A percentile compares a stretch with the other conserved stretches of the same genome.
Evolutionary conservation across 2,329 filamentous ascomycete species (phyloP).

Genomic region (Elsinoe ampelina): DNA sequence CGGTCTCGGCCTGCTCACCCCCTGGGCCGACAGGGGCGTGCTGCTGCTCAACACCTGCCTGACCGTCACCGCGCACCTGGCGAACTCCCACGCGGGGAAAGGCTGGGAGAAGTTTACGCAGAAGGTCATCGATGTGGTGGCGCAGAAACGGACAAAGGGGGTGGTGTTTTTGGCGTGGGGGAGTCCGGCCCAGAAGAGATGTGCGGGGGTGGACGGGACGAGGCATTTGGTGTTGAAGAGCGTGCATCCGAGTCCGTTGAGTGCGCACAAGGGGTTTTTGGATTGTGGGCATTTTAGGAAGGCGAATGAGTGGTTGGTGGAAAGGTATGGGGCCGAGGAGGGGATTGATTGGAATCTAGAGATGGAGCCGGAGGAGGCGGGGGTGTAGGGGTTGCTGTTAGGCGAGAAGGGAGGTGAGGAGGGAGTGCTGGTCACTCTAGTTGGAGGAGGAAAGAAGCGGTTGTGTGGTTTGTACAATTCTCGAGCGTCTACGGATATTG

Average conservation of each 20-base stretch:
- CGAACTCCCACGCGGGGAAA: constrained; percentile 73
- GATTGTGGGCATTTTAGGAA: constrained; percentile 67
- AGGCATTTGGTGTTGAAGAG: constrained; percentile 76
- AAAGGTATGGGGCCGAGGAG: constrained; percentile 67
- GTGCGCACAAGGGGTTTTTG: constrained; percentile 65
- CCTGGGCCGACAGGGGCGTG: constrained; percentile 90
- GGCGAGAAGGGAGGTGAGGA: not conserved
- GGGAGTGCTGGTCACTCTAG: not conserved
- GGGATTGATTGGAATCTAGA: constrained; percentile 77
- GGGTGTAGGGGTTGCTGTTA: constrained; percentile 21
- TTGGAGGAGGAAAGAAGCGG: not conserved
- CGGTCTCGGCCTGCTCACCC: constrained; percentile 71
- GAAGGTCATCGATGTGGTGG: constrained; percentile 78
- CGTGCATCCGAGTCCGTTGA: constrained; percentile 89
- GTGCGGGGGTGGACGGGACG: constrained; percentile 60
- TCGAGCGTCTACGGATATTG: too few species aligned
- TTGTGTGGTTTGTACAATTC: not conserved
- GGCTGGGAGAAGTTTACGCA: constrained; percentile 95
- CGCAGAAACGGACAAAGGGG: constrained; percentile 62
- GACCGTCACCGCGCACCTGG: constrained; percentile 81
- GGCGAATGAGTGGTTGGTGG: constrained; percentile 74
- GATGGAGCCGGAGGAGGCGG: constrained; percentile 35
- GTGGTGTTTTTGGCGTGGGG: constrained; percentile 98
- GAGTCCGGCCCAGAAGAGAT: constrained; percentile 68
- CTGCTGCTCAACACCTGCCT: constrained; percentile 90